Evolutionary conservation across 306 rosid species (phyloP).

Genomic region (Prunus kanzakura): DNA sequence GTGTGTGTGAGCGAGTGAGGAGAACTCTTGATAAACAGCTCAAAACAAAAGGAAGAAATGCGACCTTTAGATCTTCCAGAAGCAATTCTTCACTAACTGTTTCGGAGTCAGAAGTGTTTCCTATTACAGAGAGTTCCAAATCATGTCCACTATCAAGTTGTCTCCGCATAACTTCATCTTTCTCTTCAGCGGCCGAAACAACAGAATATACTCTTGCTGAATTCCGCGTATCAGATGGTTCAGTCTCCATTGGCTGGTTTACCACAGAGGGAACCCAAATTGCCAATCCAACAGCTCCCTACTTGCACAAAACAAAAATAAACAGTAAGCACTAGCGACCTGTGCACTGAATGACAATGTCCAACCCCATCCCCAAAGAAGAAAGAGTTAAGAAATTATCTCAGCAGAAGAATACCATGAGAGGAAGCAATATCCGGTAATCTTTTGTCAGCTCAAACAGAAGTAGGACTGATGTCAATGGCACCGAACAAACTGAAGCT

Average conservation of each 20-base stretch:
- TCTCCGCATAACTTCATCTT: conserved; percentile 47
- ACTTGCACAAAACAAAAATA: conserved; percentile 18
- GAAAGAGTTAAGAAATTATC: neutral
- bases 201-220: conserved; percentile 62
- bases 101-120: conserved; percentile 45
- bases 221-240: conserved; percentile 51
- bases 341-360: neutral
- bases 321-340: conserved; percentile 5
- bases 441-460: conserved; percentile 98
- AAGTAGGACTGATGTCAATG: conserved; percentile 95
- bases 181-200: conserved; percentile 51
- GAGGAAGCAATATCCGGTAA: conserved; percentile 95
- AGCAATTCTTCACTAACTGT: conserved; percentile 55
- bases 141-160: conserved; percentile 37
- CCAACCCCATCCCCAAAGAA: neutral
- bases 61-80: conserved; percentile 77
- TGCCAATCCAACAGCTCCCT: conserved; percentile 99
- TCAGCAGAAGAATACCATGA: conserved; percentile 64
- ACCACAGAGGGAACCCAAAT: conserved; percentile 99
- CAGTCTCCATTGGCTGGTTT: conserved; percentile 66
- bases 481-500: conserved; percentile 96
- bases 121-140: conserved; percentile 61
- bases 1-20: neutral
- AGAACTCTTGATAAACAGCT: neutral
- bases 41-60: conserved; percentile 14